Evolutionary conservation across 371 early-diverging fungal genomes (phyloP).

Genomic region (Mortierella sp.): DNA sequence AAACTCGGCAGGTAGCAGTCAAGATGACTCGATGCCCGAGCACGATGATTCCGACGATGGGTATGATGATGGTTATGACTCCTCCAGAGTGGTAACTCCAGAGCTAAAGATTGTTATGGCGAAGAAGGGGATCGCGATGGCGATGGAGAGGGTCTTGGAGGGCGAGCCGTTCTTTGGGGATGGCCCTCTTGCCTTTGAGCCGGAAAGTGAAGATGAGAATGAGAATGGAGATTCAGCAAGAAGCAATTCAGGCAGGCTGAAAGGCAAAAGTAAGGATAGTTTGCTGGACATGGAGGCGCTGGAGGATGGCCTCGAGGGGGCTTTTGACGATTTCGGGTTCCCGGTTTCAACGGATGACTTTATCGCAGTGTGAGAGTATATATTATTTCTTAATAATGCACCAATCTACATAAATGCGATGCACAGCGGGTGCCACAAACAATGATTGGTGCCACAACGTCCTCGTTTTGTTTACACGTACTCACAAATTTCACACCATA

Average conservation of each 20-base stretch:
- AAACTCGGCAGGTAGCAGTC: slow-evolving; percentile 8
- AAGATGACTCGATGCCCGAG: slow-evolving; percentile 3
- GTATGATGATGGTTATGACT: neutral
- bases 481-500: no score
- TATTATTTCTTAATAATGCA: no score
- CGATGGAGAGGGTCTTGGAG: slow-evolving; percentile 30
- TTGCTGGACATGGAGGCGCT: neutral
- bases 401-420: neutral
- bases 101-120: slow-evolving; percentile 23
- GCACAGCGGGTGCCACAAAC: neutral
- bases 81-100: neutral
- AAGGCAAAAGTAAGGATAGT: neutral
- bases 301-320: slow-evolving; percentile 14
- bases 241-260: neutral
- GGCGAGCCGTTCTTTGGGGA: slow-evolving; percentile 31
- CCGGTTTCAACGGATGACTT: slow-evolving; percentile 17
- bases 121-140: slow-evolving; percentile 28
- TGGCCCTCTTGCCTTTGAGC: slow-evolving; percentile 3
- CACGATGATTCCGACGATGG: neutral
- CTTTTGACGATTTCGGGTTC: slow-evolving; percentile 53
- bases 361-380: neutral
- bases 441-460: neutral
- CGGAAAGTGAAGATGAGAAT: slow-evolving; percentile 17
- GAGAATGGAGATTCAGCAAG: neutral
- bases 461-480: no score